A percentile compares a stretch with the other conserved stretches of the same genome.
These are phyloP conservation scores for Tetrahymena borealis DNA, from an alignment of 73 alveolate genomes.

Conservation along the genomic window DNA sequence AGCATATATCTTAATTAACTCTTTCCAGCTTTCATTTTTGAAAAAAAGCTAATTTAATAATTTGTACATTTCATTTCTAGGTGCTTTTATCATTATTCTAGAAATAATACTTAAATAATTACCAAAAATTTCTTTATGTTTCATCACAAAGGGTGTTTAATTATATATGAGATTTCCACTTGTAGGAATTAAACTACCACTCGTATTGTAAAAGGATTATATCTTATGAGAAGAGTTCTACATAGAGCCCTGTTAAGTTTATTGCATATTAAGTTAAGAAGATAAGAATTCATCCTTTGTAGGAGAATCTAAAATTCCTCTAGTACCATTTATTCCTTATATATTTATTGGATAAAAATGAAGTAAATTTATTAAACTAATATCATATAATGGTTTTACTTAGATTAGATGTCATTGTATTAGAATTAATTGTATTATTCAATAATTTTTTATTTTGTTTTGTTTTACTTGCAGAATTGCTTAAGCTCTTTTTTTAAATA, in stretches of 20 bases:
- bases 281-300: neutral
- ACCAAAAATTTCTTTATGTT: constrained; percentile 26
- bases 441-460: neutral
- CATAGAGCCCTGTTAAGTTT: neutral
- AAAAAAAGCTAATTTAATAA: constrained; percentile 52
- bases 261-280: neutral
- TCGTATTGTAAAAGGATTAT: neutral
- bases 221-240: neutral
- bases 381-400: too few species aligned
- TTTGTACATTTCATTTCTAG: constrained; percentile 54
- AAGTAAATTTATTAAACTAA: too few species aligned
- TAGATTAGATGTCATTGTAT: too few species aligned
- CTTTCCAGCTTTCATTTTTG: constrained; percentile 56
- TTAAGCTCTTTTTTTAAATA: neutral
- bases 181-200: neutral
- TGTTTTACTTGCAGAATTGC: neutral
- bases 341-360: too few species aligned
- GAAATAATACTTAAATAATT: constrained; percentile 41
- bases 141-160: neutral
- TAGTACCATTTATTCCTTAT: neutral
- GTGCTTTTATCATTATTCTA: constrained; percentile 18
- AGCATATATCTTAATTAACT: constrained; percentile 39
- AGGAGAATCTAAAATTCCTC: neutral
- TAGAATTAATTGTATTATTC: neutral
- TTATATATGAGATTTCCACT: neutral